Base-by-base conservation (phyloP, 2,329 filamentous ascomycete species). In the Clarireedia sp. region DNA sequence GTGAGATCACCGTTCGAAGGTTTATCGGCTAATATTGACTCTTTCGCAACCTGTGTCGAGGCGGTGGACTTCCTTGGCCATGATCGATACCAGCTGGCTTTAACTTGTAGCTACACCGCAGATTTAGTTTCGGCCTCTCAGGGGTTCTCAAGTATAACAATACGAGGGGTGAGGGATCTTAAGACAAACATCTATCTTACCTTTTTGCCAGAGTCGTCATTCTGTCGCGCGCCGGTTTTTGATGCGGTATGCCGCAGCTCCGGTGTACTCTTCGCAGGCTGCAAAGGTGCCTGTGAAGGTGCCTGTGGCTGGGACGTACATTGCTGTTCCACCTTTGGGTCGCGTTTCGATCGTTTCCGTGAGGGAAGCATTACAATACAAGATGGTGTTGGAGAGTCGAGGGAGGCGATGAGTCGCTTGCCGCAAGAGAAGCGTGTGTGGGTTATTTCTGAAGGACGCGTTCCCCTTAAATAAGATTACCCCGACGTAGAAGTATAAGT, bases 31-130 rank as follows among this genome's bases (percentile, higher is more conserved):
- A 80, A 69, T 26, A 85, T 84, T 12, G 78, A 81, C 66, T 86
- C 82, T 60, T 74, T 75, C 3, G 80, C 80, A 45, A 86, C 71
- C 51, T 81, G 79, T 5, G 78, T 83, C 8, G 81, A 85, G 26
- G 82, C 75, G 16, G 73, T 70, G 6, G 81, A 78, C 64, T 53
- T 56, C 24, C 78, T 73, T 17, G 80, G 78, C 79, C 79, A 83
- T 17, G 81, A 67, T 23, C 80, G 79, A 67, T 85, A 85, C 82
- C 81, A 85, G 66, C 80, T 83, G 21, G 58, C 58, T 19, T 63
- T 66, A 8, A 60, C 50, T 40, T 63, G 61, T n/a, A 65, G 38
- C 64, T 67, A 36, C n/a, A 51, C 23, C 16, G 21, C 6, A n/a
- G 12, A 17, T 54, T 59, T 57, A 54, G 52, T n/a, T 10, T 33